Evolutionary conservation across 2,329 filamentous ascomycete species (phyloP).

Genomic region (Venturia asperata): DNA sequence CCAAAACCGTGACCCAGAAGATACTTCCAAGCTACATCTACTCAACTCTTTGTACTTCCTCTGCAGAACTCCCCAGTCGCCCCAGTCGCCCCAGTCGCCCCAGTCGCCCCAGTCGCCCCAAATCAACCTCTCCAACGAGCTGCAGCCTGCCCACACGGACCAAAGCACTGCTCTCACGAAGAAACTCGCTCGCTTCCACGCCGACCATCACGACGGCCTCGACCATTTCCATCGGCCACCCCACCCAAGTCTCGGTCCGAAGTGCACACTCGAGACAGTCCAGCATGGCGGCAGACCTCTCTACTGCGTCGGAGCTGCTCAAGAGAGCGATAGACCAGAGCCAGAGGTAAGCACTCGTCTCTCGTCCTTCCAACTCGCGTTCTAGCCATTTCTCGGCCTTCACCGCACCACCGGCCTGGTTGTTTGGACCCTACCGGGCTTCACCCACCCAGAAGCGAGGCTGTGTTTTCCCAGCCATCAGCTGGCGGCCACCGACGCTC

Average conservation of each 20-base stretch:
- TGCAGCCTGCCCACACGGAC: not conserved
- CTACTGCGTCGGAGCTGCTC: not conserved
- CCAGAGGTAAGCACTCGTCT: slow-evolving; percentile 12
- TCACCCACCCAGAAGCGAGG: not conserved
- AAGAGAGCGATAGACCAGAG: slow-evolving; percentile 3
- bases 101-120: not conserved
- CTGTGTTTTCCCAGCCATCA: not conserved
- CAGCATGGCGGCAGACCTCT: slow-evolving; percentile 10
- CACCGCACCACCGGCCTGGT: not conserved
- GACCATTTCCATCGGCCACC: slow-evolving; percentile 39
- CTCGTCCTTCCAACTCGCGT: not conserved
- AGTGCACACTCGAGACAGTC: not conserved
- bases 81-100: no score
- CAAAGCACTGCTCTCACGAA: no score
- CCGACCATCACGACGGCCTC: not conserved
- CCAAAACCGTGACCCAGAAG: not conserved
- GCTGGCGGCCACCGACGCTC: not conserved
- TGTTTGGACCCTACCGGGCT: not conserved
- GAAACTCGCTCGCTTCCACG: not conserved
- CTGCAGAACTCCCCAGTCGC: not conserved
- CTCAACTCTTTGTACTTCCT: not conserved
- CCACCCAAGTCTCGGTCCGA: slow-evolving; percentile 36
- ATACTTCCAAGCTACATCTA: not conserved
- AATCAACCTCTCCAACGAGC: not conserved
- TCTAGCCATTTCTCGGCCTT: not conserved